phyloP scores from a whole-genome alignment of 176 grass and related monocot species.

The Triticum urartu region DNA sequence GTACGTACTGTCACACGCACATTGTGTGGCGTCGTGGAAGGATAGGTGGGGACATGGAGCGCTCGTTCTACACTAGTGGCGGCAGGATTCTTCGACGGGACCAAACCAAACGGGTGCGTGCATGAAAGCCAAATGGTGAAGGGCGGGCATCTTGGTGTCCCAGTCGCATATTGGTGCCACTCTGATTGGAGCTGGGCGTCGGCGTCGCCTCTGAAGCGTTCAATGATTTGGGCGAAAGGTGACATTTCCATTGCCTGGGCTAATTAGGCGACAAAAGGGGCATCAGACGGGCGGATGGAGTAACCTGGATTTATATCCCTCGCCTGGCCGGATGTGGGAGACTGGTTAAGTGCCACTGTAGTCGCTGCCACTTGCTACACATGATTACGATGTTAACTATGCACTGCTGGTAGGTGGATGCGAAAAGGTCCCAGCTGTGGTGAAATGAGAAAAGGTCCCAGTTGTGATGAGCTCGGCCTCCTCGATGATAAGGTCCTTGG shows the following conservation, averaged over 20 bases:
- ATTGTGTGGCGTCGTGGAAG: no score
- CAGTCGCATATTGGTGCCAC: not conserved
- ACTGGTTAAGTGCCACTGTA: not conserved
- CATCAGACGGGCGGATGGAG: slow-evolving; percentile 15
- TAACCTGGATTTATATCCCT: not conserved
- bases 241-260: not conserved
- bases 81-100: slow-evolving; percentile 11
- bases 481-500: not conserved
- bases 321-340: not conserved
- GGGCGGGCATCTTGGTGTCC: slow-evolving; percentile 19
- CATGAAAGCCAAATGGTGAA: slow-evolving; percentile 37
- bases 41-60: no score
- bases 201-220: not conserved
- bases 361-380: not conserved
- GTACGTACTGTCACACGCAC: no score
- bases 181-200: not conserved
- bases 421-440: not conserved
- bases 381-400: not conserved
- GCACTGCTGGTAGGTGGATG: not conserved
- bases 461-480: not conserved
- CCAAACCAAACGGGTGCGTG: not conserved
- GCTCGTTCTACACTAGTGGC: no score
- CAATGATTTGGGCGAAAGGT: not conserved
- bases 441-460: not conserved
- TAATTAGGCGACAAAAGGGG: slow-evolving; percentile 32